Base-by-base conservation (phyloP, 2,329 filamentous ascomycete genomes). In the Apiospora hydei region DNA sequence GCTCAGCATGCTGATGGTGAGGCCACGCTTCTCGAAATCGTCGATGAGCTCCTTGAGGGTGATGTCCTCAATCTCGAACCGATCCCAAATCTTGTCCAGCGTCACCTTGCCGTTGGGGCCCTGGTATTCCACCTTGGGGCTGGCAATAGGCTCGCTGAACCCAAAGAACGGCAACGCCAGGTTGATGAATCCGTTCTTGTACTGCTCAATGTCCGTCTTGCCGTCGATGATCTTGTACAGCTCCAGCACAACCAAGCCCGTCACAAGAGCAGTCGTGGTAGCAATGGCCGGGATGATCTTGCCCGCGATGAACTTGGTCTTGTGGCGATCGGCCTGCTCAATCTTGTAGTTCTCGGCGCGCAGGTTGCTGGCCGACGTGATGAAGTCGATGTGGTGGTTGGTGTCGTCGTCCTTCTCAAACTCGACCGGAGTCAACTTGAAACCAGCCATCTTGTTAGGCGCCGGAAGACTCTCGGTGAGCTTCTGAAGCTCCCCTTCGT, bases 251-350 rank as follows among this genome's bases (percentile, higher is more conserved):
- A 99, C 95, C 66, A 99, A 88, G 72, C 96, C 96, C 3, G 96
- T 99, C 16, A 98, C 96, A 72, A 99, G 87, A 3, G 96, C 96
- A 3, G 96, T 99, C 0, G 96, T 98, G 3, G 96, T 99, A 64
- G 96, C 96, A 82, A 99, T 99, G 66, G 96, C 96, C 30, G 96
- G 96, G 76, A 99, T 99, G 77, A 99, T 99, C 89, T 99, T 99
- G 82, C 96, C 96, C 44, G 96, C 97, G 81, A 99, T 99, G 84
- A 99, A 98, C 87, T 99, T 99, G 74, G 96, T 99, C 91, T 96
- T 97, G 88, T 98, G 96, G 74, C 94, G 90, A 80, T 99, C 96
- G 0, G 96, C 95, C 75, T 91, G 89, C 79, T 94, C 91, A 77
- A 99, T 99, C 83, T 96, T 97, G 89, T 99, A 99, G 86, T 99